Evolutionary conservation across 352 stramenopile species (phyloP).

Genomic region (Pythium volutum): DNA sequence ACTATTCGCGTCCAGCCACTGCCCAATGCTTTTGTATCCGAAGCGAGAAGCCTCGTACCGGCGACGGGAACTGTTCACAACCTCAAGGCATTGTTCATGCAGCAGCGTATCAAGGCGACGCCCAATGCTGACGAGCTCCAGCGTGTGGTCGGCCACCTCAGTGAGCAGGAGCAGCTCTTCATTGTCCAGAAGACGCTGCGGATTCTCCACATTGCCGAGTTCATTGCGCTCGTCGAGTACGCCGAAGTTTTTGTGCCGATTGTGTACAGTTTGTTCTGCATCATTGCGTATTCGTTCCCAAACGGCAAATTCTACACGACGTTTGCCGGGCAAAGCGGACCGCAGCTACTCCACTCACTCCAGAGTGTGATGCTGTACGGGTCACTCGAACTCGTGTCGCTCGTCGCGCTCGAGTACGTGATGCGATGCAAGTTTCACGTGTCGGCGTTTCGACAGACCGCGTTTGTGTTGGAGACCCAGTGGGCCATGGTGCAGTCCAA

Average conservation of each 20-base stretch:
- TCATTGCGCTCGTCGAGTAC: constrained; percentile 36
- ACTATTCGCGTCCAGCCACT: not conserved
- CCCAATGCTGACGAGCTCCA: not conserved
- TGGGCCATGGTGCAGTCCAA: constrained; percentile 30
- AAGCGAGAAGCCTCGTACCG: not conserved
- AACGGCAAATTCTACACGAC: constrained; percentile 28
- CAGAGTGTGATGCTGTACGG: constrained; percentile 26
- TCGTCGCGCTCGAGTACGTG: constrained; percentile 18
- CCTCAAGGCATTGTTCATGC: not conserved
- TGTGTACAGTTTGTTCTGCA: constrained; percentile 33
- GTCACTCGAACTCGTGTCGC: constrained; percentile 22
- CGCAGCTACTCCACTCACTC: constrained; percentile 6
- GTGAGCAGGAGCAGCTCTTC: constrained; percentile 12
- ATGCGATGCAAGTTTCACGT: constrained; percentile 17
- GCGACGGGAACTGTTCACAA: too few relatives aligned
- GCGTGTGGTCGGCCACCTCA: not conserved
- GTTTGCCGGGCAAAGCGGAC: constrained; percentile 2
- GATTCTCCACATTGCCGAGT: constrained; percentile 32
- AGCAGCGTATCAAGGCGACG: not conserved
- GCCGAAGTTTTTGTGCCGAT: constrained; percentile 32
- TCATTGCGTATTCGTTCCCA: constrained; percentile 29
- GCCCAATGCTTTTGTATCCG: not conserved
- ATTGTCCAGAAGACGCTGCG: constrained; percentile 24
- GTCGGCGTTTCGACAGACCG: constrained; percentile 16
- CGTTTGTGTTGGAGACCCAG: constrained; percentile 30